phyloP scores from a whole-genome alignment of 2,329 filamentous ascomycete species.

The Chrysosporium queenslandicum region DNA sequence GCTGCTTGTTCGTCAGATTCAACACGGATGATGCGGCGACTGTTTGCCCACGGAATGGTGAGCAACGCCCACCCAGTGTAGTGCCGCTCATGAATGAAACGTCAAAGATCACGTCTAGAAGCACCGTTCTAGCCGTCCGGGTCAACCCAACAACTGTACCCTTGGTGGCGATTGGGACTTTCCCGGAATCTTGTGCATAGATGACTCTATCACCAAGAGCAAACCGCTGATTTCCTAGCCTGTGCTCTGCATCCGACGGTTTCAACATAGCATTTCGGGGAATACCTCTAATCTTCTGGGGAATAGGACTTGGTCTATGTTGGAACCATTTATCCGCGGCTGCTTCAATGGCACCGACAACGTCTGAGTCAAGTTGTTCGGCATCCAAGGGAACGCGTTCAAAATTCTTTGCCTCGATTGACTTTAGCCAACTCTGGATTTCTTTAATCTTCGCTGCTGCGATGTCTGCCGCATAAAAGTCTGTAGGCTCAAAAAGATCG shows the following conservation, averaged over 20 bases:
- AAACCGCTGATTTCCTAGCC: constrained; percentile 76
- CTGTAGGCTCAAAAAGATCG: constrained; percentile 71
- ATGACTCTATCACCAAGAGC: constrained; percentile 79
- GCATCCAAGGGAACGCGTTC: constrained; percentile 94
- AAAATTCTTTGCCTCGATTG: constrained; percentile 79
- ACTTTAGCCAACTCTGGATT: constrained; percentile 87
- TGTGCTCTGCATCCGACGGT: constrained; percentile 90
- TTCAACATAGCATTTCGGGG: constrained; percentile 82
- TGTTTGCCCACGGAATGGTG: constrained; percentile 86
- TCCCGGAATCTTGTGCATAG: constrained; percentile 84
- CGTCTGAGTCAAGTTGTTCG: constrained; percentile 85
- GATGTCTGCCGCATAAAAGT: constrained; percentile 67
- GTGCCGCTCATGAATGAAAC: constrained; percentile 95
- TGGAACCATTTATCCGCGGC: constrained; percentile 57
- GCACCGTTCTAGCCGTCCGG: constrained; percentile 66
- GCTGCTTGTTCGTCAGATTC: constrained; percentile 73
- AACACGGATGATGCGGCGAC: constrained; percentile 80
- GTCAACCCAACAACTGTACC: constrained; percentile 95
- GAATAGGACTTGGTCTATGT: constrained; percentile 45
- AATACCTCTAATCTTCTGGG: constrained; percentile 66
- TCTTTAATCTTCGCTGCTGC: constrained; percentile 81
- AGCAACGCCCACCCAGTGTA: constrained; percentile 78
- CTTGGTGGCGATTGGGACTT: constrained; percentile 82
- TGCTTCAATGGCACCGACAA: constrained; percentile 69
- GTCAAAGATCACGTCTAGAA: constrained; percentile 91